Evolutionary conservation across 2,329 filamentous ascomycete species (phyloP).

Genomic region (Aspergillus floridensis): DNA sequence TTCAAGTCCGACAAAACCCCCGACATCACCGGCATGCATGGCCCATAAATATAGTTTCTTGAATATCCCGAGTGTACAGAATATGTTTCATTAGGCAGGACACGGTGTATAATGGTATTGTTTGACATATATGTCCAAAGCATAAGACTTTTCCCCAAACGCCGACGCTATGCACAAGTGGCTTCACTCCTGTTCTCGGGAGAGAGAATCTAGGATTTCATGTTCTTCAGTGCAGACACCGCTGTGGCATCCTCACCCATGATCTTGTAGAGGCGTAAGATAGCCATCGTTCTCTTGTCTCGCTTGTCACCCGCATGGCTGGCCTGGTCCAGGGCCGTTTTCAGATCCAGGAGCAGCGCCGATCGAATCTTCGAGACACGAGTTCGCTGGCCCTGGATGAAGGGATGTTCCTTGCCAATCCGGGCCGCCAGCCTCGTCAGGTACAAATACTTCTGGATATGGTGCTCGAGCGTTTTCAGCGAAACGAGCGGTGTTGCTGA

Average conservation of each 20-base stretch:
- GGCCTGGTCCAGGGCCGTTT: slow-evolving; percentile 60
- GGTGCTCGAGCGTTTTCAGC: slow-evolving; percentile 51
- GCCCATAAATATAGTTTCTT: slow-evolving; percentile 47
- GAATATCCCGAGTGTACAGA: slow-evolving; percentile 37
- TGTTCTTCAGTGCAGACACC: slow-evolving; percentile 54
- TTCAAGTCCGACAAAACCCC: slow-evolving; percentile 63
- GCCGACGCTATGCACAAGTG: slow-evolving; percentile 45
- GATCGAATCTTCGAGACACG: slow-evolving; percentile 59
- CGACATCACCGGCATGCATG: slow-evolving; percentile 49
- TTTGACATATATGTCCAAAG: slow-evolving; percentile 24
- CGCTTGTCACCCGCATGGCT: slow-evolving; percentile 37
- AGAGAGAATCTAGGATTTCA: slow-evolving; percentile 20
- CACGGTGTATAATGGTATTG: slow-evolving; percentile 43
- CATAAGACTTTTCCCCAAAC: slow-evolving; percentile 28
- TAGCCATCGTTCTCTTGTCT: slow-evolving; percentile 49
- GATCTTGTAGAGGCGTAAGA: slow-evolving; percentile 60
- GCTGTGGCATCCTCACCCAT: slow-evolving; percentile 61
- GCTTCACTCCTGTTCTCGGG: not conserved
- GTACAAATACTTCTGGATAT: slow-evolving; percentile 58
- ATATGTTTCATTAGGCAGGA: slow-evolving; percentile 43
- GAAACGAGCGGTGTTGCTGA: slow-evolving; percentile 33
- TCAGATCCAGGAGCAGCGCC: slow-evolving; percentile 64
- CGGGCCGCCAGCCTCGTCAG: slow-evolving; percentile 52
- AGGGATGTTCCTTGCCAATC: slow-evolving; percentile 60
- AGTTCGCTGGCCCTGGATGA: slow-evolving; percentile 56